Evolutionary conservation across 2,329 filamentous ascomycete genomes (phyloP).

Genomic region (Ceratocystis ficicola): DNA sequence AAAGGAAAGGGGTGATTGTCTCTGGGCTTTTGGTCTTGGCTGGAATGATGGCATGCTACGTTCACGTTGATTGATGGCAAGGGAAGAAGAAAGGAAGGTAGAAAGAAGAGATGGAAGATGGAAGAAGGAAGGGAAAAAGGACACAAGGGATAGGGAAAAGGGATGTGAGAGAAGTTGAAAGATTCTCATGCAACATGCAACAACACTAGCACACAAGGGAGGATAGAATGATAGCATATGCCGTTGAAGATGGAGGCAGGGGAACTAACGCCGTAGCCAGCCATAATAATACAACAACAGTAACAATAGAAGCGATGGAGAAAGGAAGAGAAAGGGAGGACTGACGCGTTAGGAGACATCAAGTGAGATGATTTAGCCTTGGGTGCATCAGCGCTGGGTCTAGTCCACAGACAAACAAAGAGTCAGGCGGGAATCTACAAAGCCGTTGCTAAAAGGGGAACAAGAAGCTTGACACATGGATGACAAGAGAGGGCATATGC

Average conservation of each 20-base stretch:
- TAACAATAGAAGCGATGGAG: background rate
- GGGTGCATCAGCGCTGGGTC: background rate
- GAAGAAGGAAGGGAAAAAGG: background rate
- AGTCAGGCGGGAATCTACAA: too few species aligned
- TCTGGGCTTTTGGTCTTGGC: background rate
- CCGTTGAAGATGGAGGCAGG: background rate
- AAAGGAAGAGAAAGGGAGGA: background rate
- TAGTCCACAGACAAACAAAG: too few species aligned
- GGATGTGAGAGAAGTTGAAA: background rate
- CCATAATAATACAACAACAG: background rate
- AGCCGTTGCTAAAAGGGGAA: background rate
- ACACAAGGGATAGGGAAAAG: background rate
- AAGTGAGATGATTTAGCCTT: background rate
- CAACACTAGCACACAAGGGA: background rate
- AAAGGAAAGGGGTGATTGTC: background rate
- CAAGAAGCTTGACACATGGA: constrained; percentile 2
- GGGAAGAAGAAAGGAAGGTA: background rate
- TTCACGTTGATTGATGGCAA: background rate
- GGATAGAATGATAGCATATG: background rate
- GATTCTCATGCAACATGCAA: constrained; percentile 5
- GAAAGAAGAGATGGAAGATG: background rate
- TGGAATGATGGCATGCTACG: constrained; percentile 5
- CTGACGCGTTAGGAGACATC: background rate
- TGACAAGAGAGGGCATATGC: background rate
- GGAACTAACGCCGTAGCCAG: background rate